Evolutionary conservation across 164 flowering plant species (phyloP).

Genomic region (Umbilicus rupestris): DNA sequence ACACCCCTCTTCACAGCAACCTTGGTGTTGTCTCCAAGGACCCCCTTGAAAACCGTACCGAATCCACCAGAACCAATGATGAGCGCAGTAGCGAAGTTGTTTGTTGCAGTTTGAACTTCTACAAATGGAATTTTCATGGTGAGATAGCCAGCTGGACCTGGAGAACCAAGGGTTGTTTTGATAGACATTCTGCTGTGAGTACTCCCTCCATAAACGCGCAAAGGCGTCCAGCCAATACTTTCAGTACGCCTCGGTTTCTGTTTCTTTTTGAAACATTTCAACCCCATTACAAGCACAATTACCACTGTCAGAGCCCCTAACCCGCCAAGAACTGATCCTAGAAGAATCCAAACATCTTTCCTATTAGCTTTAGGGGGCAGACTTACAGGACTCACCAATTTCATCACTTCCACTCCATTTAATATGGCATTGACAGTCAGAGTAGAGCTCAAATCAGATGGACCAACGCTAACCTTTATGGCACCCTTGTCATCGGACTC

Average conservation of each 20-base stretch:
- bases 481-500: background rate
- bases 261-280: background rate
- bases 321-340: background rate
- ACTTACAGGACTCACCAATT: background rate
- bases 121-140: background rate
- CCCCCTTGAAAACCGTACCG: slow-evolving; percentile 1
- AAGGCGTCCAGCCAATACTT: slow-evolving; percentile 9
- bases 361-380: background rate
- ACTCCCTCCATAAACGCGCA: background rate
- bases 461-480: slow-evolving; percentile 6
- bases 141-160: background rate
- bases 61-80: slow-evolving; percentile 9
- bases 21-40: slow-evolving; percentile 2
- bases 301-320: background rate
- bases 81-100: background rate
- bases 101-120: slow-evolving; percentile 5
- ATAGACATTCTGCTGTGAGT: slow-evolving; percentile 2
- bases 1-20: slow-evolving; percentile 11
- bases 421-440: slow-evolving; percentile 1
- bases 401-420: slow-evolving; percentile 7
- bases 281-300: background rate
- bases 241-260: background rate
- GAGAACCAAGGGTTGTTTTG: slow-evolving; percentile 3
- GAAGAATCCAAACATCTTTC: slow-evolving; percentile 1
- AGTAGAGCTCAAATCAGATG: slow-evolving; percentile 1